phyloP scores from a whole-genome alignment of 345 rosid species.

The Fremontodendron californicum region DNA sequence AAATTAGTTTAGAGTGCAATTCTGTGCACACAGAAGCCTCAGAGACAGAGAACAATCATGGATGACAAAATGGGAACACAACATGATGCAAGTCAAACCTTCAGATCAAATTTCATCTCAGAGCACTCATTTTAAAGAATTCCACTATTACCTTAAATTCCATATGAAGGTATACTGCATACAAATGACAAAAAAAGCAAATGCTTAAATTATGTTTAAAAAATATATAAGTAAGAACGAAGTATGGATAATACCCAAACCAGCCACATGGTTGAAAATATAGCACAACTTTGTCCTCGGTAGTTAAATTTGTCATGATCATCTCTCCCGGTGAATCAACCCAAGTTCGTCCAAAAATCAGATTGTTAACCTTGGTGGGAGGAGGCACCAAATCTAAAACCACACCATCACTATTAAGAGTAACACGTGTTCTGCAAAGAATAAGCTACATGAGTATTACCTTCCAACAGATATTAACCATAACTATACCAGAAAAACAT shows the following conservation, averaged over 20 bases:
- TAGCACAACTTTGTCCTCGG: constrained; percentile 74
- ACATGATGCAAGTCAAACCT: not conserved
- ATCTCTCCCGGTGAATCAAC: constrained; percentile 80
- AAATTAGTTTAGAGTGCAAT: not conserved
- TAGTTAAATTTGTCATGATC: constrained; percentile 66
- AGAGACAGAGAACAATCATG: not conserved
- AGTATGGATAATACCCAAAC: constrained; percentile 55
- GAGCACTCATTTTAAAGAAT: not conserved
- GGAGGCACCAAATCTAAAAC: constrained; percentile 78
- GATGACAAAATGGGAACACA: not conserved
- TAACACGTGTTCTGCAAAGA: constrained; percentile 54
- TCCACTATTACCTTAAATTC: not conserved
- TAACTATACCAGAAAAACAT: not conserved
- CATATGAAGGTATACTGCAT: not conserved
- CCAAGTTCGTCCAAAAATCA: constrained; percentile 82
- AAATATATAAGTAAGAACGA: not conserved
- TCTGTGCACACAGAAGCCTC: not conserved
- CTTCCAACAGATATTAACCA: constrained; percentile 47
- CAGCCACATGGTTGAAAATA: constrained; percentile 84
- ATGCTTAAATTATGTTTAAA: not conserved
- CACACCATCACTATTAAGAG: constrained; percentile 63
- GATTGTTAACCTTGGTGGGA: constrained; percentile 63
- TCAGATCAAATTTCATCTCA: not conserved
- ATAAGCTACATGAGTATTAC: constrained; percentile 20
- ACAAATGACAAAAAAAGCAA: not conserved